Evolutionary conservation across 805 yeast genomes (phyloP).

Genomic region (Millerozyma acaciae): DNA sequence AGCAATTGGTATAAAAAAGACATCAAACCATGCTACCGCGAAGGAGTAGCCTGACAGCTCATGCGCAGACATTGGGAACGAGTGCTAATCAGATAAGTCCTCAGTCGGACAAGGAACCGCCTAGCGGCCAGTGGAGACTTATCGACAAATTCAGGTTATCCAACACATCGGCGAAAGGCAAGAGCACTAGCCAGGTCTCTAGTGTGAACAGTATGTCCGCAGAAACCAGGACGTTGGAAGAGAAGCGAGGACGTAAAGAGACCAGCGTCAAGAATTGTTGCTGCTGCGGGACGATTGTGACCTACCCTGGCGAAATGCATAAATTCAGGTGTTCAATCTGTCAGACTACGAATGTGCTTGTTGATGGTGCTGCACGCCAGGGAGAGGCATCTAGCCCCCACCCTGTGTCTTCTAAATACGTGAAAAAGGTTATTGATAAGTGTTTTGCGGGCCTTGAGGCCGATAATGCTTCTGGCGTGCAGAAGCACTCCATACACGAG

Average conservation of each 20-base stretch:
- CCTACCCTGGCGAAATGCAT: slow-evolving; percentile 22
- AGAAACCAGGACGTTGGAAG: slow-evolving; percentile 1
- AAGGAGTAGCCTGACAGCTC: slow-evolving; percentile 1
- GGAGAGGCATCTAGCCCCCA: slow-evolving; percentile 8
- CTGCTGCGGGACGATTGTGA: slow-evolving; percentile 36
- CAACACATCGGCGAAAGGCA: neutral
- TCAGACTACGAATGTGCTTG: slow-evolving; percentile 41
- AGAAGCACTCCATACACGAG: slow-evolving; percentile 24
- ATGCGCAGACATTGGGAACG: neutral
- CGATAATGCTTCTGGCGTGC: slow-evolving; percentile 13
- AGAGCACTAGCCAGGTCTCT: neutral
- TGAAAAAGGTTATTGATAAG: slow-evolving; percentile 30
- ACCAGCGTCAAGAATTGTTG: slow-evolving; percentile 25
- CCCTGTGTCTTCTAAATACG: slow-evolving; percentile 25
- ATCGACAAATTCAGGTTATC: slow-evolving; percentile 14
- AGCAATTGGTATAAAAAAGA: neutral
- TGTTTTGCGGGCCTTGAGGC: slow-evolving; percentile 23
- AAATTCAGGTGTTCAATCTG: slow-evolving; percentile 63
- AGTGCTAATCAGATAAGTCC: too few relatives aligned
- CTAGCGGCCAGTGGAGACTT: slow-evolving; percentile 21
- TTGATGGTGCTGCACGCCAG: neutral
- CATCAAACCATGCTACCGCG: slow-evolving; percentile 1
- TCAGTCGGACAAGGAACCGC: slow-evolving; percentile 8
- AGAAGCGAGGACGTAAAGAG: slow-evolving; percentile 8
- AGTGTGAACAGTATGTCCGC: neutral